These are phyloP conservation scores for Suillus lakei DNA, from an alignment of 768 basidiomycete genomes.

Conservation along the genomic window DNA sequence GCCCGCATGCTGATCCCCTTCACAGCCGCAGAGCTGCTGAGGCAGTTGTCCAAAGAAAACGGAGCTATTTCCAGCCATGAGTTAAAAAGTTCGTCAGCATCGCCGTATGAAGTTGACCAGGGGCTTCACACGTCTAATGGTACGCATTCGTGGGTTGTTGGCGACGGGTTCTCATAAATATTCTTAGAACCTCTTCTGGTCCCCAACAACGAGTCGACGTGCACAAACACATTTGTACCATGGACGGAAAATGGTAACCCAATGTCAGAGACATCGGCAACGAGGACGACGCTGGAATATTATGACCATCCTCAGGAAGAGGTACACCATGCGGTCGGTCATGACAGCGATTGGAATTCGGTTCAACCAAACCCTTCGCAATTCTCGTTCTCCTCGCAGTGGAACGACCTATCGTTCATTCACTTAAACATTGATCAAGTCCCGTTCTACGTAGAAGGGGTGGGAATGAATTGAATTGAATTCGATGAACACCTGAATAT, in stretches of 20 bases:
- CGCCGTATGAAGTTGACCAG: background rate
- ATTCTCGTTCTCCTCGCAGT: slow-evolving; percentile 3
- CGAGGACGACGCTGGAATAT: background rate
- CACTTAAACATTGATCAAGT: background rate
- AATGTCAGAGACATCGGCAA: background rate
- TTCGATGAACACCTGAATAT: background rate
- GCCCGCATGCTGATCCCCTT: background rate
- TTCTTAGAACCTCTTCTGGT: background rate
- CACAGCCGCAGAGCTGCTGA: slow-evolving; percentile 9
- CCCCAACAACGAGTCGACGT: background rate
- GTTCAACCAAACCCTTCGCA: background rate
- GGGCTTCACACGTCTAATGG: background rate
- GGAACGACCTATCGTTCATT: background rate
- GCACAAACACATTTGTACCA: background rate
- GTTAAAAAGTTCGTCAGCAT: background rate
- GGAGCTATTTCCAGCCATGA: background rate
- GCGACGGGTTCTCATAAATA: background rate
- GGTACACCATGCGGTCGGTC: background rate
- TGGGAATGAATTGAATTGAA: too few species aligned
- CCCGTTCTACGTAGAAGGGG: background rate
- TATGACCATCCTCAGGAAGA: background rate
- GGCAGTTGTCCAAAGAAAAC: background rate
- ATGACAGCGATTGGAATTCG: background rate
- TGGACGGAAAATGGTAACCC: background rate
- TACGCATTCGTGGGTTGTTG: background rate